Conservation (phyloP, 345 rosid genomes). For the Euphorbia pulcherrima region DNA sequence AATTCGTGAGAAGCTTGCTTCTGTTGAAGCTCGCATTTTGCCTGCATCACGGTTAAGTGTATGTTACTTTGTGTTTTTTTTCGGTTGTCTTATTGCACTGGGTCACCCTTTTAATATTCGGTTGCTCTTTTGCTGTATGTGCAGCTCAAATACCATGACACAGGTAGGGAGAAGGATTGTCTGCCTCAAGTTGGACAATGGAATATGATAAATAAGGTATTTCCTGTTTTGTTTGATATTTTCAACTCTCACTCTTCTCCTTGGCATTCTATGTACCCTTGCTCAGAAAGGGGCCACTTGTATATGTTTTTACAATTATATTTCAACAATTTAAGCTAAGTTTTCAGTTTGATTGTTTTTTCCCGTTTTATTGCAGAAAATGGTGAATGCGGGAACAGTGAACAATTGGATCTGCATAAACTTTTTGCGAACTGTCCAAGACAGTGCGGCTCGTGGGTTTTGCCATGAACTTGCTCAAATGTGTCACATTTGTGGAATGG, state of each 20-base stretch:
- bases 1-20: conserved; percentile 85
- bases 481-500: conserved; percentile 99
- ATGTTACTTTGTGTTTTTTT: conserved; percentile 13
- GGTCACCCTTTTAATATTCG: conserved; percentile 16
- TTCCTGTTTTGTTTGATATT: not conserved
- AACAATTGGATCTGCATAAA: conserved; percentile 95
- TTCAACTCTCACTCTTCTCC: too few species aligned
- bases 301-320: too few species aligned
- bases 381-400: conserved; percentile 97
- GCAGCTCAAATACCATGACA: conserved; percentile 97
- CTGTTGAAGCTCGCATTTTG: conserved; percentile 97
- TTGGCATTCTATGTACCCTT: not conserved
- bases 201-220: conserved; percentile 99
- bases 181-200: conserved; percentile 98
- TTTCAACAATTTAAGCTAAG: too few species aligned
- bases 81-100: not conserved
- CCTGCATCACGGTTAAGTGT: conserved; percentile 99
- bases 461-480: conserved; percentile 91
- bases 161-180: conserved; percentile 95
- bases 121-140: conserved; percentile 9
- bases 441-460: conserved; percentile 82
- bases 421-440: conserved; percentile 94
- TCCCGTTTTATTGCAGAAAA: conserved; percentile 66
- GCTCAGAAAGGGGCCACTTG: too few species aligned
- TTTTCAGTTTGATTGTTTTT: not conserved